Percentiles rank a stretch among this genome's conserved stretches.
Conservation (phyloP, 441 rosid genomes). For the Populus hybrid region DNA sequence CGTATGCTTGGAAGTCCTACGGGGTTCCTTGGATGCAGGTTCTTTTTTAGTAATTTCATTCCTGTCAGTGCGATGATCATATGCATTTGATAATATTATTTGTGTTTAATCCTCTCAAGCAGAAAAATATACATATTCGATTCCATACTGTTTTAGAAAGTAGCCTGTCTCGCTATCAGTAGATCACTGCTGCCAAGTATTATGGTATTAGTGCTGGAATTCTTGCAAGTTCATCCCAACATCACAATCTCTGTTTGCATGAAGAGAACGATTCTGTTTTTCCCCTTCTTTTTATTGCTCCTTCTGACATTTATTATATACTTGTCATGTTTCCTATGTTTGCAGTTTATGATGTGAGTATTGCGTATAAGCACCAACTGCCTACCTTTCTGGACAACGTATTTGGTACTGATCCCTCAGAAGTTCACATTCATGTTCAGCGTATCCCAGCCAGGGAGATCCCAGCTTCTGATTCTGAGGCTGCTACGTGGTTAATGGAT, state of each 20-base stretch:
- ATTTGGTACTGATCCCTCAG: conserved; percentile 83
- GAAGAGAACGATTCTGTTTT: background rate
- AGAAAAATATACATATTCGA: too few species aligned
- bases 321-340: background rate
- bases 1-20: conserved; percentile 68
- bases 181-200: background rate
- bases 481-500: conserved; percentile 65
- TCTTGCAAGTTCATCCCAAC: background rate
- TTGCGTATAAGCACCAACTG: conserved; percentile 74
- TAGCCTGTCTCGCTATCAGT: too few species aligned
- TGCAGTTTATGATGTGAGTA: conserved; percentile 90
- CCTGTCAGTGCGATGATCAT: background rate
- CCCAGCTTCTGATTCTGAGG: conserved; percentile 52
- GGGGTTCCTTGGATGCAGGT: conserved; percentile 83
- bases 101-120: too few species aligned
- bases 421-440: conserved; percentile 81
- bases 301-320: background rate
- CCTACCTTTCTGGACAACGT: conserved; percentile 88
- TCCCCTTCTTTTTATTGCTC: background rate
- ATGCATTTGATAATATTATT: background rate
- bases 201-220: background rate
- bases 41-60: conserved; percentile 1
- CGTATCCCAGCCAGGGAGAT: conserved; percentile 49
- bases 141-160: too few species aligned
- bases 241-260: background rate